Evolutionary conservation across 1,139 yeast genomes (phyloP), one percentile per base, ranked within the genome.

Genomic region (Pichia sp.): DNA sequence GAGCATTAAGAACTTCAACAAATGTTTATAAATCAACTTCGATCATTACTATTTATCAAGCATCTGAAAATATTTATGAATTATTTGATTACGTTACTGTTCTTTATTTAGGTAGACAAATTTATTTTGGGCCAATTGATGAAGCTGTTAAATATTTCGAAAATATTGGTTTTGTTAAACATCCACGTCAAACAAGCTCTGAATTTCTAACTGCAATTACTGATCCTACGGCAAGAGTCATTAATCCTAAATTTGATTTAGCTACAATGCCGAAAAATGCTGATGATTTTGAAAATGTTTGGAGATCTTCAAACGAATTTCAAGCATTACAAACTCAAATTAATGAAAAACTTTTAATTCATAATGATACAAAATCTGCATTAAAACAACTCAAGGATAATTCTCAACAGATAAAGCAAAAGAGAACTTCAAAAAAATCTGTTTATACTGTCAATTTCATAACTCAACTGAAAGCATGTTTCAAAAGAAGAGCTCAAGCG

Each of bases 121-220:
- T 88, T 53, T 88, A 67, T 69, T 87, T 74, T 63, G 96, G 96
- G 56, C 76, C 78, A 44, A 75, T 81, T 18, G 66, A 68, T 18
- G 66, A 71, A 34, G 95, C 93, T 7, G 82, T 79, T 61, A 71
- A 72, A 44, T 85, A 73, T 67, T 85, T 85, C 66, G 62, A 70
- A 51, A 74, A 73, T 44, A 81, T 85, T 87, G 93, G 93, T 33
- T 85, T 74, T 67, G 70, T 73, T 16, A 85, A 89, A 63, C 85
- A 87, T 38, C 74, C 76, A 42, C 81, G 96, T 68, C 90, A 85
- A 71, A 84, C 95, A 10, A 84, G 93, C 53, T 87, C 93, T 18
- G 96, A 88, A 67, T 88, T 79, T 67, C 72, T 88, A 62, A 87
- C 96, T 2, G 82, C 95, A 1, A 72, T 87, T 49, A 85, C 95